These are phyloP conservation scores for Silene noctiflora DNA, from an alignment of 179 eudicot species.

Conservation along the genomic window DNA sequence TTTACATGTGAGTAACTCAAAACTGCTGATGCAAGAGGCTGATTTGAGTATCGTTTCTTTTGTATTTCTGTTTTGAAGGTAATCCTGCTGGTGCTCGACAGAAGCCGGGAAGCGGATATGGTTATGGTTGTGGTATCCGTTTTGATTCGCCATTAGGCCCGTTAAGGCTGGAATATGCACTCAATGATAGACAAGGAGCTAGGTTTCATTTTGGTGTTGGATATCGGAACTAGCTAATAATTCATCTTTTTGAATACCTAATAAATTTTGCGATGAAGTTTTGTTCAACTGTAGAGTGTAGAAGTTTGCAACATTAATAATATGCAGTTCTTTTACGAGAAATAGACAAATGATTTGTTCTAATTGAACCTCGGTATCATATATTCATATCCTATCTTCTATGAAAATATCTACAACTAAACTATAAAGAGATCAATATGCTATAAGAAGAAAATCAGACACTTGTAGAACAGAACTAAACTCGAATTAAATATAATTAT, in stretches of 20 bases:
- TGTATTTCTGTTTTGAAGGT: slow-evolving; percentile 35
- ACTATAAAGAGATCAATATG: no score
- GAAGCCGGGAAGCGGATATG: slow-evolving; percentile 92
- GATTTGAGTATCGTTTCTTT: neutral
- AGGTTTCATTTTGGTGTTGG: slow-evolving; percentile 96
- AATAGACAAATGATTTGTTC: neutral
- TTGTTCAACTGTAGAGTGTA: neutral
- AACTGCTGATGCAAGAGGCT: neutral
- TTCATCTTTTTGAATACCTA: neutral
- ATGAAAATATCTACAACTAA: no score
- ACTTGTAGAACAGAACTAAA: no score
- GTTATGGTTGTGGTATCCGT: slow-evolving; percentile 84
- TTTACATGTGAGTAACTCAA: neutral
- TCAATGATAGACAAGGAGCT: slow-evolving; percentile 57
- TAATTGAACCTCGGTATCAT: neutral
- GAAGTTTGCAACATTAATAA: neutral
- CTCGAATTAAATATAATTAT: no score
- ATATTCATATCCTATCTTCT: no score
- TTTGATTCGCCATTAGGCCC: slow-evolving; percentile 98
- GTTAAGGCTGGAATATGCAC: slow-evolving; percentile 83
- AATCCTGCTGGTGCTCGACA: slow-evolving; percentile 94
- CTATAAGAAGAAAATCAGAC: no score
- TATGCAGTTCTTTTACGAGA: neutral
- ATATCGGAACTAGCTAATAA: slow-evolving; percentile 47
- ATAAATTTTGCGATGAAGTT: neutral